Evolutionary conservation across 768 basidiomycete genomes (phyloP).

Genomic region (Lactarius indigo): DNA sequence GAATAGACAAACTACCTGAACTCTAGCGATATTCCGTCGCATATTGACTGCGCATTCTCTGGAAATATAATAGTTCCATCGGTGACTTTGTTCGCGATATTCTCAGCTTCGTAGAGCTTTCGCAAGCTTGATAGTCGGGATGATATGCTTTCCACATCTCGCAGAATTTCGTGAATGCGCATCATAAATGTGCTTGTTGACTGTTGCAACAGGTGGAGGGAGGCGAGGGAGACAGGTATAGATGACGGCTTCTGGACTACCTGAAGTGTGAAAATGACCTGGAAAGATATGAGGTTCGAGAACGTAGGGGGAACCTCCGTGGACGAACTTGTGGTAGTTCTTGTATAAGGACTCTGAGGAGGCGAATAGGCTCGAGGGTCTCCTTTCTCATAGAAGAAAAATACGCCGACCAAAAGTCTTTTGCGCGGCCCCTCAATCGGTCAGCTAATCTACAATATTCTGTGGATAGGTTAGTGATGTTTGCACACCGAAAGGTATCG

Average conservation of each 20-base stretch:
- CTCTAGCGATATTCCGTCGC: slow-evolving; percentile 47
- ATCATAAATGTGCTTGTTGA: slow-evolving; percentile 49
- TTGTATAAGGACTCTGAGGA: slow-evolving; percentile 4
- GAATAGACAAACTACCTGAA: slow-evolving; percentile 45
- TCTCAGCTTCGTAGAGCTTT: slow-evolving; percentile 58
- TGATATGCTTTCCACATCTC: slow-evolving; percentile 53
- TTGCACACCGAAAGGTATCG: slow-evolving; percentile 36
- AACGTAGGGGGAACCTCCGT: background rate
- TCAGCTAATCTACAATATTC: slow-evolving; percentile 19
- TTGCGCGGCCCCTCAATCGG: slow-evolving; percentile 16
- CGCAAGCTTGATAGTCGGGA: slow-evolving; percentile 52
- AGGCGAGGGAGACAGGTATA: slow-evolving; percentile 23
- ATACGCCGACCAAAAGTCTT: slow-evolving; percentile 15
- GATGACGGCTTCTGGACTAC: slow-evolving; percentile 24
- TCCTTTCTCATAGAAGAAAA: background rate
- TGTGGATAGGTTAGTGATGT: background rate
- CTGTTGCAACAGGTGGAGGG: slow-evolving; percentile 51
- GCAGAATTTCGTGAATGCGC: slow-evolving; percentile 46
- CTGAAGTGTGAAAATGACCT: slow-evolving; percentile 27
- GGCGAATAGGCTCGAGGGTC: background rate
- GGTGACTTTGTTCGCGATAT: slow-evolving; percentile 55
- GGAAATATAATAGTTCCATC: slow-evolving; percentile 49
- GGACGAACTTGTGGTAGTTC: slow-evolving; percentile 24
- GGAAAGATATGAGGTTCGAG: background rate
- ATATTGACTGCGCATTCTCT: slow-evolving; percentile 15